Percentiles rank a stretch among this genome's conserved stretches.
Conservation (phyloP, 495 filamentous ascomycete species). For the Pseudomonodictys pantanalensis region DNA sequence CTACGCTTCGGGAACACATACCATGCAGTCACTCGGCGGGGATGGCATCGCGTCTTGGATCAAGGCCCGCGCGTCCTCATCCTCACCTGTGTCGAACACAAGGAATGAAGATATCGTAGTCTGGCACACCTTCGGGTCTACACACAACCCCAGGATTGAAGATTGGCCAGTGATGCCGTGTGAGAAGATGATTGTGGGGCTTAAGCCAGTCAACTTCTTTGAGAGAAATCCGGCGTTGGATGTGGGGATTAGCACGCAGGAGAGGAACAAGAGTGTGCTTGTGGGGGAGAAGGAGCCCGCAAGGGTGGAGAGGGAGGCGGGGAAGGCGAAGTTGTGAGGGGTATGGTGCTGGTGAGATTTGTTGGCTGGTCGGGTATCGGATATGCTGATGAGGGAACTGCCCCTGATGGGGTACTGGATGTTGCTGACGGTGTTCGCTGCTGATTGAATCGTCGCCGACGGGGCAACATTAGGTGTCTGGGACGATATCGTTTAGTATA, state of each 20-base stretch:
- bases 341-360: too few species aligned
- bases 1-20: constrained; percentile 26
- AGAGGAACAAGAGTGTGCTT: constrained; percentile 31
- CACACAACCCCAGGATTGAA: constrained; percentile 36
- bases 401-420: too few species aligned
- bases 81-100: too few species aligned
- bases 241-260: constrained; percentile 26
- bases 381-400: too few species aligned
- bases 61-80: constrained; percentile 6
- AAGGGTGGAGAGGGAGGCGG: constrained; percentile 1
- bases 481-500: too few species aligned
- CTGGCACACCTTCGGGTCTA: constrained; percentile 35
- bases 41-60: constrained; percentile 24
- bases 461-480: too few species aligned
- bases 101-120: constrained; percentile 35
- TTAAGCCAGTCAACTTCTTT: constrained; percentile 38
- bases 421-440: too few species aligned
- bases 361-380: too few species aligned
- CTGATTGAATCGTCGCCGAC: too few species aligned
- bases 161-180: constrained; percentile 38
- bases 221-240: constrained; percentile 33
- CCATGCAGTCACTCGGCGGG: constrained; percentile 29
- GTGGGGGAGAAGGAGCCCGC: constrained; percentile 19
- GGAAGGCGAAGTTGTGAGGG: neutral
- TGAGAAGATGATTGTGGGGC: constrained; percentile 32